Base-by-base conservation (phyloP, 768 basidiomycete species). In the Coprinopsis cinerea region DNA sequence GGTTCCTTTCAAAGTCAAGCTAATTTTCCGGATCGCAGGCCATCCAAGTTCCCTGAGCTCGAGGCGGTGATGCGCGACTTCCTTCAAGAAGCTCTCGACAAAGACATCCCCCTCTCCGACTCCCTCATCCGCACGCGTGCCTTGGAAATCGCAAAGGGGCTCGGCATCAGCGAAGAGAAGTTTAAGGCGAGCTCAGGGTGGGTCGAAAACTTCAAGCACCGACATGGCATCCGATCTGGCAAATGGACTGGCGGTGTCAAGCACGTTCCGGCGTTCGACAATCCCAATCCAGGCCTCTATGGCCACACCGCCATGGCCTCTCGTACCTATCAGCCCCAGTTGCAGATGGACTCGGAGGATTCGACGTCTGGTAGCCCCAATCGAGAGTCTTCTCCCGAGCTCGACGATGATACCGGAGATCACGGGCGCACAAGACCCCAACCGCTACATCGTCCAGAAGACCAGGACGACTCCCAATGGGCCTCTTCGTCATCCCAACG, bases 161-260 rank as follows among this genome's bases (percentile, higher is more conserved):
- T 82, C 48, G 18, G 11, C 37, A 40, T 52, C 44, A 46, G 43
- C 15, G 77, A 82, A 51, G 84, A 87, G 49, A 77, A 79, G 63
- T 94, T 94, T 78, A 93, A 92, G 67, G 91, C 88, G n/a, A 88
- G 85, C 60, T 82, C 85, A 9, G 89, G 90, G 3, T 94, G 92
- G 92, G 76, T 94, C 47, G 90, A 93, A 62, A 90, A 90, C 63
- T 94, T 92, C 73, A 93, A 92, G 69, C 77, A 79, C 57, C 82
- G 92, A 27, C 79, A 86, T 55, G 81, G 81, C 51, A 88, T 94
- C 53, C 76, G 80, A 36, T 77, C 78, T 20, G 88, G 88, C 1
- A 76, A 67, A 46, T 59, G 77, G 70, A 40, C 37, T 4, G 44
- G 61, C 32, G 59, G 60, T 18, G 40, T 53, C 47, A 49, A 40